Evolutionary conservation across 495 filamentous ascomycete genomes (phyloP).

Genomic region (Massariosphaeria phaeospora): DNA sequence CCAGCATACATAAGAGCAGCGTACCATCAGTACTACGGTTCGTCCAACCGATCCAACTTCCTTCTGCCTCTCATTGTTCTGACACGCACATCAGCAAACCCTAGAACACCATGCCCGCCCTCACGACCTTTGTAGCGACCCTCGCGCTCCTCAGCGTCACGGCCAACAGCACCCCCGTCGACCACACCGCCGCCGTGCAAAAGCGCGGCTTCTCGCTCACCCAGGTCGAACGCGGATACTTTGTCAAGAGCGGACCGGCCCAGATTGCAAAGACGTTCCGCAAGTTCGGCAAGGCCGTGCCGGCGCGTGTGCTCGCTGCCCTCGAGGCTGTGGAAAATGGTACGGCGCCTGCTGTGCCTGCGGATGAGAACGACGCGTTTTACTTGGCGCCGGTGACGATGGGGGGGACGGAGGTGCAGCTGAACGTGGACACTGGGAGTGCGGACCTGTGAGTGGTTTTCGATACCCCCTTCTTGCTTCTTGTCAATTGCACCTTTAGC

Average conservation of each 20-base stretch:
- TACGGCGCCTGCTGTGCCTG: slow-evolving; percentile 50
- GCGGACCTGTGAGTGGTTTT: slow-evolving; percentile 60
- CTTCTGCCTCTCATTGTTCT: slow-evolving; percentile 1
- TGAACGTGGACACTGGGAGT: slow-evolving; percentile 74
- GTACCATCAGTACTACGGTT: too few species aligned
- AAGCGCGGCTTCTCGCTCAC: slow-evolving; percentile 27
- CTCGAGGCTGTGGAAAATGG: slow-evolving; percentile 45
- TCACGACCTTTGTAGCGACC: slow-evolving; percentile 18
- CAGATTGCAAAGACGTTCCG: slow-evolving; percentile 16
- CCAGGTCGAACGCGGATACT: slow-evolving; percentile 19
- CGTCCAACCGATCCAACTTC: too few species aligned
- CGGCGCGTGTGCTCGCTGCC: slow-evolving; percentile 43
- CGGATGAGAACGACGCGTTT: slow-evolving; percentile 52
- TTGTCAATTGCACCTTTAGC: slow-evolving; percentile 12
- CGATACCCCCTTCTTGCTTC: neutral
- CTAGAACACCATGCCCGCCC: slow-evolving; percentile 30
- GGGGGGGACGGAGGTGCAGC: slow-evolving; percentile 56
- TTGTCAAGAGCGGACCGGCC: slow-evolving; percentile 27
- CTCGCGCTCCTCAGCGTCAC: slow-evolving; percentile 15
- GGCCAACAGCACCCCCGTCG: slow-evolving; percentile 28
- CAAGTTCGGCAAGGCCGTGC: slow-evolving; percentile 44
- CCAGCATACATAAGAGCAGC: too few species aligned
- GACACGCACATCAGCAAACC: too few species aligned
- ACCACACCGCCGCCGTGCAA: slow-evolving; percentile 18
- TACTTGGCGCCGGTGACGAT: slow-evolving; percentile 65